These are phyloP conservation scores for Sporisorium graminicola DNA, from an alignment of 1,284 basidiomycete species.

Conservation along the genomic window DNA sequence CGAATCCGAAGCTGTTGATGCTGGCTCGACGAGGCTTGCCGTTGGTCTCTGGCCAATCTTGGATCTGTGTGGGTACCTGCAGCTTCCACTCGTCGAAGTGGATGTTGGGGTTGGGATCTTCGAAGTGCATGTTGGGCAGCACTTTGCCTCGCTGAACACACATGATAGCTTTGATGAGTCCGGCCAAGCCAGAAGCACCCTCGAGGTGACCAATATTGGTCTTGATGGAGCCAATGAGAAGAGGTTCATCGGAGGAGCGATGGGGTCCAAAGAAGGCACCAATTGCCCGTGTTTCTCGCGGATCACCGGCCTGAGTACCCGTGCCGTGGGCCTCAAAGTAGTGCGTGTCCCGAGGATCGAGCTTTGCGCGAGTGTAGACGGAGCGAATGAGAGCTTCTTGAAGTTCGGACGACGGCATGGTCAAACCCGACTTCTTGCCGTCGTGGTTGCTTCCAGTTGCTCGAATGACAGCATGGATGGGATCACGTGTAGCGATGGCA, in stretches of 20 bases:
- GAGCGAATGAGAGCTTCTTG: too few relatives aligned
- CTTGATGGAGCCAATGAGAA: not conserved
- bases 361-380: too few relatives aligned
- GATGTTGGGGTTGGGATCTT: not conserved
- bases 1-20: not conserved
- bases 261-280: not conserved
- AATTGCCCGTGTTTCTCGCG: not conserved
- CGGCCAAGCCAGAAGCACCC: not conserved
- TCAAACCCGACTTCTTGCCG: not conserved
- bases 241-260: not conserved
- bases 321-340: not conserved
- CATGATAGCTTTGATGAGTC: not conserved
- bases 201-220: not conserved
- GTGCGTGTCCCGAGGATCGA: not conserved
- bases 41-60: not conserved
- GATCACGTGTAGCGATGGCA: not conserved
- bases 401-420: not conserved
- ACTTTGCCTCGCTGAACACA: not conserved
- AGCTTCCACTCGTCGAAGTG: not conserved
- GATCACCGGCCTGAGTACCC: not conserved
- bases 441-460: not conserved
- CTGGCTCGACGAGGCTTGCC: not conserved
- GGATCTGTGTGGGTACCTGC: not conserved
- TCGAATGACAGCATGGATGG: not conserved
- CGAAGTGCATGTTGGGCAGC: not conserved